Evolutionary conservation across 164 flowering plant species (phyloP).

Genomic region (Kalanchoe fedtschenkoi): DNA sequence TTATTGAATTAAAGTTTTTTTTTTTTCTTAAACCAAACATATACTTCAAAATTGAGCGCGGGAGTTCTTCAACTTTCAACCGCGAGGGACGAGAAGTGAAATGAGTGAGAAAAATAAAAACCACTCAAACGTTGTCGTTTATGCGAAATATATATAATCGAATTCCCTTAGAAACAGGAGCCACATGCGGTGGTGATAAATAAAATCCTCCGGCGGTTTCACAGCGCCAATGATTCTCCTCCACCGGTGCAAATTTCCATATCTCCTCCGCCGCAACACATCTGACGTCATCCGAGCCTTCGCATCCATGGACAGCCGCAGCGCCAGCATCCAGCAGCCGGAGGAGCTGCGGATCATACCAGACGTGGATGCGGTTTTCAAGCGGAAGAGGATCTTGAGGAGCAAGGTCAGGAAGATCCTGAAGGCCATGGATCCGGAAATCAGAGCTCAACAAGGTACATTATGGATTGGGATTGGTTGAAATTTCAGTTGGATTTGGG

Average conservation of each 20-base stretch:
- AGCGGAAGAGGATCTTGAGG: constrained; percentile 53
- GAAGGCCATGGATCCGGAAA: constrained; percentile 53
- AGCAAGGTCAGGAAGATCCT: constrained; percentile 51
- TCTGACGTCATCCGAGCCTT: constrained; percentile 6
- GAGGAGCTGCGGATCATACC: constrained; percentile 8
- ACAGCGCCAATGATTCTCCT: constrained; percentile 3
- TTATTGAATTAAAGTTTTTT: no score
- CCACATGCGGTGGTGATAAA: background rate
- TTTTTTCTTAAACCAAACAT: no score
- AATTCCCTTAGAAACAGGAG: no score
- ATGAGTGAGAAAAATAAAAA: no score
- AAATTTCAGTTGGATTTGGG: background rate
- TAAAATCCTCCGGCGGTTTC: background rate
- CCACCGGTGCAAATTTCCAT: background rate
- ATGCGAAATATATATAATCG: no score
- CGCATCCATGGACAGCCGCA: constrained; percentile 13
- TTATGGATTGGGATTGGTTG: background rate
- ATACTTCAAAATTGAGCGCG: no score
- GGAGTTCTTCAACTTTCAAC: no score
- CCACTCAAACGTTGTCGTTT: no score
- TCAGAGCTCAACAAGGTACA: constrained; percentile 57
- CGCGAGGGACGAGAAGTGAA: no score
- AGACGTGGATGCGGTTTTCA: constrained; percentile 38
- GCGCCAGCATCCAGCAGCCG: background rate
- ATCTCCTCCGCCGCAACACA: background rate